Base-by-base conservation (phyloP, 176 grass and related monocot species). In the Carex kokanica region DNA sequence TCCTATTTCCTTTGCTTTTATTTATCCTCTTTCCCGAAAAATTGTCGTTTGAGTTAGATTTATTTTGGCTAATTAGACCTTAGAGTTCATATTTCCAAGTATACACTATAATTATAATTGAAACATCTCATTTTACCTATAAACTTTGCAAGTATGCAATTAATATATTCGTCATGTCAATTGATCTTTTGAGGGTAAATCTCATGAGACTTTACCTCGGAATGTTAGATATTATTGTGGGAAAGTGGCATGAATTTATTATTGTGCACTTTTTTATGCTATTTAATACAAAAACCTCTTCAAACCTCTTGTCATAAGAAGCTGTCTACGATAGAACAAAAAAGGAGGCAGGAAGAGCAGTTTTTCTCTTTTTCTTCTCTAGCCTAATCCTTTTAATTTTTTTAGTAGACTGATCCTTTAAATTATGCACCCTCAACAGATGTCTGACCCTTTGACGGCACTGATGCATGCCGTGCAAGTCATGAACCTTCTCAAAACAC, bases 391-490 rank as follows among this genome's bases (percentile, higher is more conserved):
- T 69, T 34, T 66, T 20, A 71, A 1, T 27, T 71, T 71, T 43
- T 43, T 52, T 27, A 29, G 41, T 74, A 53, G 13, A 74, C 45
- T 74, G 21, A 74, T 68, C 4, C 10, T 74, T 49, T 29, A 27
- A 74, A 55, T 54, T 78, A 55, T 56, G 60, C 8, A 52, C 47
- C 64, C 60, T 57, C 52, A 64, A 21, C 57, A 96, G 93, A 96
- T 96, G 93, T 84, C 93, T 38, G 93, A 96, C 78, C 93, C 91
- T 79, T 74, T 96, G 64, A 96, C 88, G 78, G 91, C 93, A 79
- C 87, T 96, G 13, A 96, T 96, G 91, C 91, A 96, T 78, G 93
- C 89, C 21, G 91, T 96, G 55, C 93, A 96, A 89, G 93, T 96
- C 43, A 96, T 96, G 91, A 96, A 96, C 40, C 74, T 96, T 79